A percentile compares a stretch with the other conserved stretches of the same genome.
These are phyloP conservation scores for Elaphomyces granulatus DNA, from an alignment of 495 filamentous ascomycete species.

Conservation along the genomic window DNA sequence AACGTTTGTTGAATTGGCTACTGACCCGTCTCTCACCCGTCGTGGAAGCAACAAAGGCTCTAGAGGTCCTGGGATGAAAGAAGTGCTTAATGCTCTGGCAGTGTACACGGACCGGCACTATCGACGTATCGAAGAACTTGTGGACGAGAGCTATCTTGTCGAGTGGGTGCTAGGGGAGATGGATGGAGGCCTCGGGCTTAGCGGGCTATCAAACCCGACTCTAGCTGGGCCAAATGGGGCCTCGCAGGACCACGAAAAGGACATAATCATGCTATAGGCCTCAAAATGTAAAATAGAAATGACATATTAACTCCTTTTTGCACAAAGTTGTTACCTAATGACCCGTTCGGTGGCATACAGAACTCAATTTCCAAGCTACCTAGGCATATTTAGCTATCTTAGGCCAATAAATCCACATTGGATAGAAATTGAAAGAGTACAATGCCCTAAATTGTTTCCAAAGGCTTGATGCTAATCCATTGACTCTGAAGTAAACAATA, in stretches of 20 bases:
- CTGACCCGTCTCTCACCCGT: slow-evolving; percentile 15
- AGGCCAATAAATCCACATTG: no score
- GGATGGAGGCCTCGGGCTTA: slow-evolving; percentile 48
- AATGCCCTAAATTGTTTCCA: no score
- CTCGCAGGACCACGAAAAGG: slow-evolving; percentile 27
- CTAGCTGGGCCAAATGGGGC: slow-evolving; percentile 13
- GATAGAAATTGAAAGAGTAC: no score
- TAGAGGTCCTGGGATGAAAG: slow-evolving; percentile 54
- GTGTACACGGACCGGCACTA: slow-evolving; percentile 90
- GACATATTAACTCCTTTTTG: no score
- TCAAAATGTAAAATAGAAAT: no score
- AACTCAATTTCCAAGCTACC: no score
- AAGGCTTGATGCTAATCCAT: no score
- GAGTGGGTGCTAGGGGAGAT: slow-evolving; percentile 89
- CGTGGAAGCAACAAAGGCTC: slow-evolving; percentile 15
- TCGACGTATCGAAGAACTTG: slow-evolving; percentile 66
- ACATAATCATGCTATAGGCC: slow-evolving; percentile 31
- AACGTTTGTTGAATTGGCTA: slow-evolving; percentile 53
- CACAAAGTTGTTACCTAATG: no score
- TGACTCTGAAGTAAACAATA: no score
- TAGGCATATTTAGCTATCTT: no score
- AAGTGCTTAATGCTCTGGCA: slow-evolving; percentile 67
- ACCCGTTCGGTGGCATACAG: no score
- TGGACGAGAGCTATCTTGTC: slow-evolving; percentile 89
- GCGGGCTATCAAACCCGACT: slow-evolving; percentile 15